These are phyloP conservation scores for Erythrophleum fordii DNA, from an alignment of 306 rosid species.

Conservation along the genomic window DNA sequence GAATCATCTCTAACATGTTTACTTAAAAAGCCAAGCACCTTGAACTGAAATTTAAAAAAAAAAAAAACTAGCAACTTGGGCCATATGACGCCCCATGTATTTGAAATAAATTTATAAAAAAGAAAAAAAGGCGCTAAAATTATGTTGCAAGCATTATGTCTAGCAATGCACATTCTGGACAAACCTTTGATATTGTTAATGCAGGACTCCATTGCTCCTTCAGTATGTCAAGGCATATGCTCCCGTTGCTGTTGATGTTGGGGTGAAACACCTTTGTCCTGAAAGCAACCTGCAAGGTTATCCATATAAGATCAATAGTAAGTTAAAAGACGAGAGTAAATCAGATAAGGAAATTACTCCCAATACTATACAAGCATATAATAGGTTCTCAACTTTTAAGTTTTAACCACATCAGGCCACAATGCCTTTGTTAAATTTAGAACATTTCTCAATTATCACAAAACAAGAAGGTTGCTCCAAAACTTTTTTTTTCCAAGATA, in stretches of 20 bases:
- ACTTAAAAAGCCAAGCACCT: too few species aligned
- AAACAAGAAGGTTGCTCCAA: background rate
- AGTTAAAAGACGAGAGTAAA: background rate
- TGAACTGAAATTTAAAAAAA: too few species aligned
- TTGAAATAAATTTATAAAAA: background rate
- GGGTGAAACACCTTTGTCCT: constrained; percentile 75
- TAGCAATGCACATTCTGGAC: background rate
- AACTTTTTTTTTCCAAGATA: too few species aligned
- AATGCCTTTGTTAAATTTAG: background rate
- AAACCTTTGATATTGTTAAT: constrained; percentile 72
- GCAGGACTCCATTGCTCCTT: constrained; percentile 85
- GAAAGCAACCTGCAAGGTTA: constrained; percentile 61
- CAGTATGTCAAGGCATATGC: constrained; percentile 73
- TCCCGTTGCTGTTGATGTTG: constrained; percentile 69
- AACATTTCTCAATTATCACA: background rate
- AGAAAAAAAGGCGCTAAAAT: background rate
- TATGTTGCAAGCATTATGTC: background rate
- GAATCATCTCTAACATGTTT: too few species aligned
- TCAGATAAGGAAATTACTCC: background rate
- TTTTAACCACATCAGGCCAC: background rate
- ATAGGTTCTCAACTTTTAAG: background rate
- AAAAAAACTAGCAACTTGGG: background rate
- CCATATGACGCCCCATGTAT: background rate
- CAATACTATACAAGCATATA: background rate
- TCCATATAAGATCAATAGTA: background rate